Base-by-base conservation (phyloP, 257 asterid species). In the Solanum neorickii region DNA sequence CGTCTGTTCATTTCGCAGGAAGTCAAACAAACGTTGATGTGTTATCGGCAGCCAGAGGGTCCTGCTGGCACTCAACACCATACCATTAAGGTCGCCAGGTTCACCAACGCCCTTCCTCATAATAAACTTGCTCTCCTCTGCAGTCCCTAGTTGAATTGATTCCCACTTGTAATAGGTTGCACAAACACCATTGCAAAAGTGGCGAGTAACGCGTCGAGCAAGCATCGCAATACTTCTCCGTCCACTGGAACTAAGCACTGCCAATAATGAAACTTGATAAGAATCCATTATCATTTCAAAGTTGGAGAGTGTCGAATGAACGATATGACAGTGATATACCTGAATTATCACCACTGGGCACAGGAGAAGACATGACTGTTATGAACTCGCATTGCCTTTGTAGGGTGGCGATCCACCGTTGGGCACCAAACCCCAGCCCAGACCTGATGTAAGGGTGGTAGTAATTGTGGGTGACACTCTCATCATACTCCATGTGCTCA, bases 391-490 rank as follows among this genome's bases (percentile, higher is more conserved):
- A 93, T 87, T 94, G 97, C 86, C 91, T 89, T 87, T 92, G 95
- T 9, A 97, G 93, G 87, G 92, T 89, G 87, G 94, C 87, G 13
- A 97, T 87, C 98, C 98, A 97, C 88, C 91, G 93, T 76, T 91
- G 95, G 18, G 99, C 98, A 46, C 99, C 99, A 80, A 94, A 91
- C 41, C 94, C 98, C 70, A 92, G 52, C 85, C 98, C 98, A 3
- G 97, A 94, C 90, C 93, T 85, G 86, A 97, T 88, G 82, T 94
- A 87, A n/a, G 98, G 95, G 83, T 89, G 94, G 88, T 85, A 97
- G 52, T 88, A 83, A 56, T 92, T 89, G 73, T 94, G 96, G 87
- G 93, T 83, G n/a, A n/a, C 59, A 83, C 86, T 93, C 86, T 92
- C 94, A 60, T 94, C 97, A 80, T 93, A 95, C 69, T 94, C 97